A percentile compares a stretch with the other conserved stretches of the same genome.
phyloP scores from a whole-genome alignment of 129 eudicot genomes.

The Oenanthe sinensis region DNA sequence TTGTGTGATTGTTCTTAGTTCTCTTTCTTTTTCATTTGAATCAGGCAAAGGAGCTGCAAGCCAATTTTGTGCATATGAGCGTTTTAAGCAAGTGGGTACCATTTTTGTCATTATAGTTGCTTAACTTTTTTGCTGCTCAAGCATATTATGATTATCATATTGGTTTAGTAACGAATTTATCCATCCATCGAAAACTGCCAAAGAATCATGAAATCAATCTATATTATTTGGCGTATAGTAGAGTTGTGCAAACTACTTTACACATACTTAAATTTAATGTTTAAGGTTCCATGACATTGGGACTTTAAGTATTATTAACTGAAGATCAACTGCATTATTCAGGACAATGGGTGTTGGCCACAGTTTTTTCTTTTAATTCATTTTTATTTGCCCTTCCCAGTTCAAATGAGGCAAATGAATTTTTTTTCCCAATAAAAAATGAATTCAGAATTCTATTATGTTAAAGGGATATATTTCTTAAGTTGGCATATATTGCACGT shows the following conservation, averaged over 20 bases:
- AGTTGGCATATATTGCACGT: not conserved
- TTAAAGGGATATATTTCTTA: not conserved
- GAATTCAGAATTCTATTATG: not conserved
- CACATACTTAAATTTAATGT: not conserved
- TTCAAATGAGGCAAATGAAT: too few relatives aligned
- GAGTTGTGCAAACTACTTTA: not conserved
- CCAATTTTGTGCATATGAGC: conserved; percentile 79
- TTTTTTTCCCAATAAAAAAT: not conserved
- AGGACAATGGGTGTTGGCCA: not conserved
- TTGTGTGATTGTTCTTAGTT: conserved; percentile 1
- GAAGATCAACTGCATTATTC: not conserved
- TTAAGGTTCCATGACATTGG: not conserved
- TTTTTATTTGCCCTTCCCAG: too few relatives aligned
- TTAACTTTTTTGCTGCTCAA: not conserved
- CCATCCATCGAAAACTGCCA: not conserved
- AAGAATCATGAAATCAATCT: not conserved
- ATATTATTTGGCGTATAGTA: not conserved
- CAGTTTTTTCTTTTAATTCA: not conserved
- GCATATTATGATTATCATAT: not conserved
- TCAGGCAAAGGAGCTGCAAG: conserved; percentile 86
- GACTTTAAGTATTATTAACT: not conserved
- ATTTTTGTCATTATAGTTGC: not conserved
- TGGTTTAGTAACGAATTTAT: conserved; percentile 6
- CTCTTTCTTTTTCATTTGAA: conserved; percentile 1
- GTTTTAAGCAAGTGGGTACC: conserved; percentile 77